Evolutionary conservation across 768 basidiomycete genomes (phyloP).

Genomic region (Kwoniella sp.): DNA sequence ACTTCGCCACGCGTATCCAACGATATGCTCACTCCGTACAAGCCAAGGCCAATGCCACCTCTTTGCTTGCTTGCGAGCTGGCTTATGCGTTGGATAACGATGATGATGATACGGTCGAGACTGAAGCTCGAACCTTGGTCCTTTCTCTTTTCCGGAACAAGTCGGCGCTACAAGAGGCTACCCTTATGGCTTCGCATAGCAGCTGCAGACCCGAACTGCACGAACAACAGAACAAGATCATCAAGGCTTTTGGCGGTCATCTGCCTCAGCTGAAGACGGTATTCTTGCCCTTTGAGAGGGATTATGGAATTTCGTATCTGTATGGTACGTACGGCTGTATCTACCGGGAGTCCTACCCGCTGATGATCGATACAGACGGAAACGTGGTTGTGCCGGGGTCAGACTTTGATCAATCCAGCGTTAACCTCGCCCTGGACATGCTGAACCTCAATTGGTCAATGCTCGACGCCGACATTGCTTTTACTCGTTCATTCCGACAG

Average conservation of each 20-base stretch:
- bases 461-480: constrained; percentile 67
- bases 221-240: constrained; percentile 57
- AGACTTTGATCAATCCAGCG: constrained; percentile 52
- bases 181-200: constrained; percentile 66
- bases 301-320: constrained; percentile 73
- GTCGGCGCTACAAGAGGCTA: constrained; percentile 55
- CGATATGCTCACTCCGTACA: constrained; percentile 31
- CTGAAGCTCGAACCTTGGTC: constrained; percentile 21
- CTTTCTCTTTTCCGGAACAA: constrained; percentile 31
- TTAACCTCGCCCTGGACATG: constrained; percentile 60
- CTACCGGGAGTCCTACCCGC: background rate
- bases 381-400: constrained; percentile 6
- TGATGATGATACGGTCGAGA: constrained; percentile 16
- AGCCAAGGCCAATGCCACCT: constrained; percentile 35
- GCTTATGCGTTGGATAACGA: constrained; percentile 15
- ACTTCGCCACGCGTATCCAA: constrained; percentile 27
- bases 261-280: constrained; percentile 64
- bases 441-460: constrained; percentile 86
- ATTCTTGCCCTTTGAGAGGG: constrained; percentile 63
- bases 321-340: constrained; percentile 57
- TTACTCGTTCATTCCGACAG: constrained; percentile 73
- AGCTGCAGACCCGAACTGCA: constrained; percentile 71
- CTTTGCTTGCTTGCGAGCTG: constrained; percentile 32
- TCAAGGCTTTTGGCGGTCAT: constrained; percentile 57
- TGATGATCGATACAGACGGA: constrained; percentile 19